Evolutionary conservation across 2,329 filamentous ascomycete genomes (phyloP), one percentile per base, ranked within the genome.

Genomic region (Seiridium unicorne): DNA sequence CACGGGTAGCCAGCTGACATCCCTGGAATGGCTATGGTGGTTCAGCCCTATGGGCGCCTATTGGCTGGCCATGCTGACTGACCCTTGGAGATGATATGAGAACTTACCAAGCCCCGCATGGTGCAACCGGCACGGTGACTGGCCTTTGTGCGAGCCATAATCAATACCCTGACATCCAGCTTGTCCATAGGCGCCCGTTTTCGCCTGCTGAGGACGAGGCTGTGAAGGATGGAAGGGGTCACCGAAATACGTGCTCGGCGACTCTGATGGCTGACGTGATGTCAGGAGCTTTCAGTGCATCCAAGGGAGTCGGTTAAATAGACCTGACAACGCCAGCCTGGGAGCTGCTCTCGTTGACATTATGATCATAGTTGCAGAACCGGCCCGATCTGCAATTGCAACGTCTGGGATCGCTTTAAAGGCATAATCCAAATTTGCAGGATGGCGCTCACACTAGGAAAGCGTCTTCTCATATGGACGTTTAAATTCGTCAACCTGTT

Each of bases 401-500:
- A 26, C 18, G 18, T 26, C 18, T 26, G 18, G 18, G 18, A 26
- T 26, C 18, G 18, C 18, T 26, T 26, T 26, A 26, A 26, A 26
- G 18, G 18, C 18, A 26, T 26, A 26, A 26, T 26, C 7, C 13
- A 42, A 42, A 42, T 42, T 36, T 26, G 32, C 49, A 53, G 32
- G 3, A 53, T 53, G 49, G 34, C 49, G 8, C 49, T 53, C 49
- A 53, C 13, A 11, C 9, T 58, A 31, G 55, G 55, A 40, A 44
- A 58, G 31, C 46, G 35, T 10, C 34, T 58, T 11, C 46, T 58
- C 7, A 48, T 58, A 49, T 51, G 55, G 55, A 13, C 71, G 3
- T 80, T 77, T 61, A 72, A 75, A 18, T 46, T 72, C 34, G 18
- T 58, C 48, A 61, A 59, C 32, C 10, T 10, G 3, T 42, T 60